Conservation (phyloP, 768 basidiomycete species). For the Pholiota molesta region DNA sequence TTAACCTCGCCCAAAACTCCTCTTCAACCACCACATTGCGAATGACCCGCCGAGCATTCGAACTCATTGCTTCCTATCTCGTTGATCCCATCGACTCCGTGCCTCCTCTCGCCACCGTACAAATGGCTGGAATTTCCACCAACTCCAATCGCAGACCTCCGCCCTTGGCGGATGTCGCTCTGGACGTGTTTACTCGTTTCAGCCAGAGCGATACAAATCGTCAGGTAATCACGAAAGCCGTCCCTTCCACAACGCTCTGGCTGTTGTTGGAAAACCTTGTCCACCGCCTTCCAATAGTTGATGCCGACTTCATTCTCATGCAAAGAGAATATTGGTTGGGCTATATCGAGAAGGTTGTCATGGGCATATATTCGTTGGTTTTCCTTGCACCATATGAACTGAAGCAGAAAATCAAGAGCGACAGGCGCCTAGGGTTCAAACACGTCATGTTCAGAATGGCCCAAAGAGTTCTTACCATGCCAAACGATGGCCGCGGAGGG, state of each 20-base stretch:
- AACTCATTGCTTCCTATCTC: slow-evolving; percentile 75
- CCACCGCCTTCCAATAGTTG: slow-evolving; percentile 81
- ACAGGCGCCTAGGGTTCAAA: slow-evolving; percentile 69
- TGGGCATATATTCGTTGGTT: slow-evolving; percentile 85
- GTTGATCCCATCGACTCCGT: slow-evolving; percentile 69
- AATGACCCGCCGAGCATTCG: slow-evolving; percentile 61
- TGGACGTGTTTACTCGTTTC: slow-evolving; percentile 84
- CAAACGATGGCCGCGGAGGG: slow-evolving; percentile 54
- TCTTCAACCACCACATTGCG: slow-evolving; percentile 45
- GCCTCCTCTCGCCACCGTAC: slow-evolving; percentile 61
- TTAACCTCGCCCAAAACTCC: slow-evolving; percentile 48
- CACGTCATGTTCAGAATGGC: slow-evolving; percentile 73
- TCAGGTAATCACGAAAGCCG: slow-evolving; percentile 61
- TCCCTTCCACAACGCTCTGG: slow-evolving; percentile 63
- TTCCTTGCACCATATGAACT: slow-evolving; percentile 80
- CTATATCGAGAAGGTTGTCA: slow-evolving; percentile 76
- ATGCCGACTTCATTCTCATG: slow-evolving; percentile 70
- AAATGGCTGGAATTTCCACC: slow-evolving; percentile 50
- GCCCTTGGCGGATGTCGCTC: slow-evolving; percentile 68
- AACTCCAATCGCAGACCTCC: slow-evolving; percentile 54
- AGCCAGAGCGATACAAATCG: slow-evolving; percentile 81
- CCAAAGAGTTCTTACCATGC: slow-evolving; percentile 59
- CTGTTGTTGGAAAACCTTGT: slow-evolving; percentile 70
- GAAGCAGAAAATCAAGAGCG: slow-evolving; percentile 69
- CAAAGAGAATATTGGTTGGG: slow-evolving; percentile 69